Evolutionary conservation across 495 filamentous ascomycete species (phyloP), one percentile per base, ranked within the genome.

Genomic region (Penicillium malachiteum): DNA sequence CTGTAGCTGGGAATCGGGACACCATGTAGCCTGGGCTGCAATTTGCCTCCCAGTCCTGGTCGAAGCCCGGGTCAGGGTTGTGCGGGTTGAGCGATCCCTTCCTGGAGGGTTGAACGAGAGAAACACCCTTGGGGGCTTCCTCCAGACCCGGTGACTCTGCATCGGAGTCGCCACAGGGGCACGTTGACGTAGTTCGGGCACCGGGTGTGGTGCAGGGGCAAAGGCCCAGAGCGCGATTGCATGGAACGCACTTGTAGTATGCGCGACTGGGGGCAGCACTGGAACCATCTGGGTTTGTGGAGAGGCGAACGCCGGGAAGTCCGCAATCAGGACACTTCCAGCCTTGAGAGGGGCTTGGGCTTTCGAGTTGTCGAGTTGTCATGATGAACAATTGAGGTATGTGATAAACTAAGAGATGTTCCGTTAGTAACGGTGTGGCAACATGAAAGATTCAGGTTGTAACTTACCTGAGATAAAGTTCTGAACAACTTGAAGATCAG

Each of bases 11-110:
- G 47, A 63, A 63, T 12, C 60, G 48, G n/a, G 49, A 47, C 3
- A 63, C 60, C 60, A 63, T 63, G 40, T 34, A 63, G 1, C 56
- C 56, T 5, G 56, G 56, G n/a, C 32, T 59, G 56, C 60, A 63
- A 54, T 63, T 63, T 40, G 60, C 34, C 44, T 63, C 60, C 60
- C 60, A 63, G 30, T 63, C 60, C 43, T 53, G 56, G 48, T 63
- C 60, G 41, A 63, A 63, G 0, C 60, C 60, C 1, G 32, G 8
- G 5, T 63, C 31, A 8, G 56, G 60, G 53, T 59, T 63, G 50
- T 59, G 53, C 0, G 50, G 54, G 41, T 57, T 62, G 34, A 52
- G 18, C 8, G 16, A 18, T 32, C 48, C 7, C 40, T 56, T 53
- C 5, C 16, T 4, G 11, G 49, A 33, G 1, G 40, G 14, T 11